Conservation (phyloP, 2,329 filamentous ascomycete genomes). For the Knufia petricola region DNA sequence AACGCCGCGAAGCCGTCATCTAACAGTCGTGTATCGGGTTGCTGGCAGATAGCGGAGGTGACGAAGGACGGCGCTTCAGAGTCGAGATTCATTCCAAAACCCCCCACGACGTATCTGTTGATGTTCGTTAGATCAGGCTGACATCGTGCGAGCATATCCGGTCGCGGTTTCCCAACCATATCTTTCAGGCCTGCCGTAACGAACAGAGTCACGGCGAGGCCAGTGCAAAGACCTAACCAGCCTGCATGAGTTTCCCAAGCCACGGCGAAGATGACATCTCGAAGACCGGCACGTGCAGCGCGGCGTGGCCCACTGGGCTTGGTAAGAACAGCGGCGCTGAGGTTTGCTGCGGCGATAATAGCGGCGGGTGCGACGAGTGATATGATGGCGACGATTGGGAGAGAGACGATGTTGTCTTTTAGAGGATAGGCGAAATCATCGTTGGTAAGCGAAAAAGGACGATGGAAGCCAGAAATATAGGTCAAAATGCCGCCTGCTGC, state of each 20-base stretch:
- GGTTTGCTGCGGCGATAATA: constrained; percentile 57
- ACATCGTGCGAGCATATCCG: constrained; percentile 60
- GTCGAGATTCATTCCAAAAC: constrained; percentile 41
- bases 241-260: constrained; percentile 76
- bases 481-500: constrained; percentile 9
- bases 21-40: constrained; percentile 47
- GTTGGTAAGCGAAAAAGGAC: constrained; percentile 62
- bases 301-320: too few relatives aligned
- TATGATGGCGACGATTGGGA: constrained; percentile 54
- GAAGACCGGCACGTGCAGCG: neutral
- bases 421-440: constrained; percentile 72
- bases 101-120: constrained; percentile 51
- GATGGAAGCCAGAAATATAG: constrained; percentile 10
- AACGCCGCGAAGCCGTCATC: constrained; percentile 79
- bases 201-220: constrained; percentile 62
- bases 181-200: constrained; percentile 79
- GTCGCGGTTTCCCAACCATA: constrained; percentile 53
- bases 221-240: constrained; percentile 68
- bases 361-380: constrained; percentile 53
- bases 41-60: constrained; percentile 61
- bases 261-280: constrained; percentile 56
- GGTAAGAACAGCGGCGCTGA: constrained; percentile 53
- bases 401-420: constrained; percentile 61
- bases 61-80: constrained; percentile 57
- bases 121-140: constrained; percentile 59